These are phyloP conservation scores for Leccinellum albellum DNA, from an alignment of 768 basidiomycete genomes.

Conservation along the genomic window DNA sequence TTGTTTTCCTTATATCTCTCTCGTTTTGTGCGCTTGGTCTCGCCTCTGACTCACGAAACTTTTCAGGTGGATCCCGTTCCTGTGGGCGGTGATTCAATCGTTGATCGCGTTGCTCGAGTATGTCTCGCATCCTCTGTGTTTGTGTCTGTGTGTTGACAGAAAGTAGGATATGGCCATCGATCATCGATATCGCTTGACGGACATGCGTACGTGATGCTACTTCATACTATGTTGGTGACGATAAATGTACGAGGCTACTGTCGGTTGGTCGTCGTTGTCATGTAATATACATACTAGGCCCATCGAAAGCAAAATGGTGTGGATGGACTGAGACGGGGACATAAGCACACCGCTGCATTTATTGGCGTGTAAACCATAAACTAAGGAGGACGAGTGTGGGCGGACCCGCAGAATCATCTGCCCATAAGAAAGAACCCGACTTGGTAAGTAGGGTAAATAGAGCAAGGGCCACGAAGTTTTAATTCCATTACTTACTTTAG, in stretches of 20 bases:
- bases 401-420: too few relatives aligned
- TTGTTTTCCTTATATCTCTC: neutral
- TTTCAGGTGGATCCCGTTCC: conserved; percentile 38
- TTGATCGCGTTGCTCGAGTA: conserved; percentile 40
- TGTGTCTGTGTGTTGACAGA: neutral
- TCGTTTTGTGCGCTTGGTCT: neutral
- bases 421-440: too few relatives aligned
- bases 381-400: too few relatives aligned
- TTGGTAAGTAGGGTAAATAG: neutral
- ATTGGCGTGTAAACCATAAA: too few relatives aligned
- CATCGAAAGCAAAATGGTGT: too few relatives aligned
- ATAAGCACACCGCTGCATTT: too few relatives aligned
- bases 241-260: too few relatives aligned
- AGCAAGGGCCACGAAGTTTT: neutral
- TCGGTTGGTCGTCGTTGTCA: neutral
- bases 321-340: too few relatives aligned
- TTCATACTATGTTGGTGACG: neutral
- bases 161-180: conserved; percentile 41
- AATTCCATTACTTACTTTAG: neutral
- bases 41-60: neutral
- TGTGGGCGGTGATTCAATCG: conserved; percentile 40
- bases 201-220: neutral
- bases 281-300: neutral
- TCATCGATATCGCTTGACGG: conserved; percentile 38
- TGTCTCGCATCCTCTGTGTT: neutral